Percentiles rank a stretch among this genome's conserved stretches.
These are phyloP conservation scores for Sporormia fimetaria DNA, from an alignment of 495 filamentous ascomycete genomes.

Conservation along the genomic window DNA sequence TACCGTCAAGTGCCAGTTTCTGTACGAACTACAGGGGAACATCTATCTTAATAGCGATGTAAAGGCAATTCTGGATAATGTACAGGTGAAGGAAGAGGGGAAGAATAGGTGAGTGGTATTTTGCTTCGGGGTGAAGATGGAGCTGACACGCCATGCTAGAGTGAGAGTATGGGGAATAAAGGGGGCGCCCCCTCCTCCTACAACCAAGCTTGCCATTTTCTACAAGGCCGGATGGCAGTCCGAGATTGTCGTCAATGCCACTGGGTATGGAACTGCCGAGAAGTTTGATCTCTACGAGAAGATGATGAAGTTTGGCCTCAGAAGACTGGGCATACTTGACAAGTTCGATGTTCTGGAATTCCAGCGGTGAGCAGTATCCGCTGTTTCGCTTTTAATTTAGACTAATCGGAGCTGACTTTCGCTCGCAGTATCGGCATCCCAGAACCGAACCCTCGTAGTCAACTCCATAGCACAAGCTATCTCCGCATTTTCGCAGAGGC, in stretches of 20 bases:
- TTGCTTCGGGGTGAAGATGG: not conserved
- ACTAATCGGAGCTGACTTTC: not conserved
- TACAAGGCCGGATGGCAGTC: conserved; percentile 40
- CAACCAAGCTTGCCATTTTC: conserved; percentile 45
- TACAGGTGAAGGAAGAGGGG: conserved; percentile 33
- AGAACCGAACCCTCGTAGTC: conserved; percentile 8
- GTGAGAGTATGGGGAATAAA: conserved; percentile 38
- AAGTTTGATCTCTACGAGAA: conserved; percentile 22
- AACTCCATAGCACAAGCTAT: conserved; percentile 17
- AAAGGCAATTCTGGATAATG: conserved; percentile 40
- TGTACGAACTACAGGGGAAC: conserved; percentile 53
- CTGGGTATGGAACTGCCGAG: conserved; percentile 16
- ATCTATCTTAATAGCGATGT: conserved; percentile 49
- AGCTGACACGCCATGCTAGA: conserved; percentile 16
- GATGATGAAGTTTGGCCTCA: conserved; percentile 27
- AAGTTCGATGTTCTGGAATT: conserved; percentile 23
- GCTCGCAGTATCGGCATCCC: conserved; percentile 13
- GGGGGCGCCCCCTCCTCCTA: conserved; percentile 41
- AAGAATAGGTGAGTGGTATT: conserved; percentile 12
- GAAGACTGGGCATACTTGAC: conserved; percentile 17
- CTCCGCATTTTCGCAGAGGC: conserved; percentile 16
- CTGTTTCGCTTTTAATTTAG: not conserved
- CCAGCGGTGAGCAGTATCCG: conserved; percentile 14
- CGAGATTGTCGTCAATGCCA: conserved; percentile 32
- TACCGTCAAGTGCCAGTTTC: conserved; percentile 44